These are phyloP conservation scores for Nemania diffusa DNA, from an alignment of 2,329 filamentous ascomycete species.

Conservation along the genomic window DNA sequence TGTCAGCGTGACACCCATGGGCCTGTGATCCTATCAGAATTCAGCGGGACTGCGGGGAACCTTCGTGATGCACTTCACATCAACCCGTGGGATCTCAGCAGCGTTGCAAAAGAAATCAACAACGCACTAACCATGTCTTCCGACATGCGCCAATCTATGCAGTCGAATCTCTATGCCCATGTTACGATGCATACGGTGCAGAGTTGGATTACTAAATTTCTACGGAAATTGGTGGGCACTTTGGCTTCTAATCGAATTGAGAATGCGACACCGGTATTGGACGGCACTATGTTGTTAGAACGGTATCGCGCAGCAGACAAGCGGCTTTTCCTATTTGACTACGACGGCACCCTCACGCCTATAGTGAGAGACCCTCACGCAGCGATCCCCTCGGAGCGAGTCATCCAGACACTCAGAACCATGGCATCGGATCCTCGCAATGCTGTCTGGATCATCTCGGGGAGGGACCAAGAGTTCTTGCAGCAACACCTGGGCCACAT, in stretches of 20 bases:
- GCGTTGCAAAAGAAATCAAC: conserved; percentile 86
- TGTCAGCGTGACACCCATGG: conserved; percentile 89
- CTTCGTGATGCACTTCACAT: conserved; percentile 90
- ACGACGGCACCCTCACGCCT: conserved; percentile 94
- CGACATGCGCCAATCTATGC: conserved; percentile 73
- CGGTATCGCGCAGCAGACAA: conserved; percentile 80
- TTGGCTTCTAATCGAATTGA: conserved; percentile 80
- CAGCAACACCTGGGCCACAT: conserved; percentile 95
- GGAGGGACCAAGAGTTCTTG: conserved; percentile 91
- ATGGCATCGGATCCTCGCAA: conserved; percentile 85
- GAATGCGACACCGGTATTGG: conserved; percentile 82
- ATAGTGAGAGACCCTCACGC: conserved; percentile 93
- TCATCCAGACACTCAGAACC: conserved; percentile 81
- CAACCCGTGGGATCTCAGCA: conserved; percentile 92
- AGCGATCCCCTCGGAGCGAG: conserved; percentile 85
- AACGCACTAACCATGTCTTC: conserved; percentile 80
- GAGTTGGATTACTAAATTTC: conserved; percentile 82
- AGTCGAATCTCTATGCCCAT: conserved; percentile 80
- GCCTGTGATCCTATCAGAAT: conserved; percentile 93
- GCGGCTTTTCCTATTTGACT: conserved; percentile 98
- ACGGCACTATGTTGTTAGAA: conserved; percentile 75
- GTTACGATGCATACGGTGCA: conserved; percentile 89
- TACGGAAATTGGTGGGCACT: conserved; percentile 82
- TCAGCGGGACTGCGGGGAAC: conserved; percentile 91
- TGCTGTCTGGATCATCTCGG: conserved; percentile 97